A percentile compares a stretch with the other conserved stretches of the same genome.
Conservation (phyloP, 352 stramenopile species). For the Pythium oligandrum region DNA sequence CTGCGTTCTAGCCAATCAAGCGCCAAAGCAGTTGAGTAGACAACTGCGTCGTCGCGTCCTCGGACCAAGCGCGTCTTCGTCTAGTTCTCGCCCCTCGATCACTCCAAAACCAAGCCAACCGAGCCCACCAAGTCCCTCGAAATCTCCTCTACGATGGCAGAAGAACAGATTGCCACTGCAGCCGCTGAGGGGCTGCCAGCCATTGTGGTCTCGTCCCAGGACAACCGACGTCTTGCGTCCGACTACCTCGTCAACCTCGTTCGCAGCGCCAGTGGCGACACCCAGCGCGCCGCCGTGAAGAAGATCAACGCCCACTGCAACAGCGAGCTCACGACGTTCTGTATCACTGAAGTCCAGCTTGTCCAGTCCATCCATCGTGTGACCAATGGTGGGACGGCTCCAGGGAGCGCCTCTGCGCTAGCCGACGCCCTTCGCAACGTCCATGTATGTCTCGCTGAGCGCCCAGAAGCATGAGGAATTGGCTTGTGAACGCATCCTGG, state of each 20-base stretch:
- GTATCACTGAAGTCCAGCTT: neutral
- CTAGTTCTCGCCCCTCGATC: no score
- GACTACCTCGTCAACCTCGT: slow-evolving; percentile 3
- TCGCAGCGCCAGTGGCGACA: neutral
- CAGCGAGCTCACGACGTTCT: neutral
- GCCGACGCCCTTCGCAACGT: neutral
- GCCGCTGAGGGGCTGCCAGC: no score
- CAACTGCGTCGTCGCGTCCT: no score
- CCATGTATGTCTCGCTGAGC: neutral
- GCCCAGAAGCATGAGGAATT: neutral
- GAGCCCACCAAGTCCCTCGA: no score
- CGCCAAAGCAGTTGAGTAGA: no score
- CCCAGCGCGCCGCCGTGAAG: neutral
- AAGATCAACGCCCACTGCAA: neutral
- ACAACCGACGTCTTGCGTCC: slow-evolving; percentile 2
- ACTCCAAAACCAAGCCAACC: no score
- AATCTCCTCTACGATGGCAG: no score
- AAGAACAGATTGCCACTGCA: no score
- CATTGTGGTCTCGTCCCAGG: no score
- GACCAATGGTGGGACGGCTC: neutral
- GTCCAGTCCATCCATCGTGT: neutral
- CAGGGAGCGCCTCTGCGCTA: neutral
- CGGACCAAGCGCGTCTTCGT: no score
- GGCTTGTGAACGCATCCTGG: no score
- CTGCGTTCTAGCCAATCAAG: no score